Conservation (phyloP, 768 basidiomycete genomes). For the Tricholoma saponaceum region DNA sequence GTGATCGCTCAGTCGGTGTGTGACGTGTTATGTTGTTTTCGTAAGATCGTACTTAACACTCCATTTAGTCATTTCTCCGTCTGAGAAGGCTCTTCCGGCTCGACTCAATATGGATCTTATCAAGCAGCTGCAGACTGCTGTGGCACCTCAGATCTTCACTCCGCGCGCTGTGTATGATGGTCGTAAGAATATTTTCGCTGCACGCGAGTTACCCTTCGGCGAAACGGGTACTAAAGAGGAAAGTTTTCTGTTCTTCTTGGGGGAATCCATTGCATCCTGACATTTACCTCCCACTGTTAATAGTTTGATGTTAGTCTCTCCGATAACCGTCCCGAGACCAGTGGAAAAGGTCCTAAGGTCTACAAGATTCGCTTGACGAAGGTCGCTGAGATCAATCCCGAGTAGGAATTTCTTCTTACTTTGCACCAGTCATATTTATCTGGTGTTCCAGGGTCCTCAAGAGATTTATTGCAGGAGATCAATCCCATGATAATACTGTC, state of each 20-base stretch:
- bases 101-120: slow-evolving; percentile 71
- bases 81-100: slow-evolving; percentile 65
- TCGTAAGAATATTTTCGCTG: slow-evolving; percentile 69
- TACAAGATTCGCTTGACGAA: slow-evolving; percentile 62
- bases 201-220: slow-evolving; percentile 58
- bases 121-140: slow-evolving; percentile 50
- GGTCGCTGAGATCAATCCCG: slow-evolving; percentile 55
- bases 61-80: slow-evolving; percentile 54
- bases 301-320: slow-evolving; percentile 64
- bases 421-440: neutral
- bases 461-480: slow-evolving; percentile 56
- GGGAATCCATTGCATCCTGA: neutral
- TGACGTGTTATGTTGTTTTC: neutral
- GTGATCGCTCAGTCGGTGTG: slow-evolving; percentile 38
- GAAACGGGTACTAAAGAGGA: slow-evolving; percentile 49
- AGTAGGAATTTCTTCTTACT: slow-evolving; percentile 24
- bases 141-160: slow-evolving; percentile 64
- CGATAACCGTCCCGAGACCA: slow-evolving; percentile 23
- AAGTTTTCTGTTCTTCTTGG: slow-evolving; percentile 12
- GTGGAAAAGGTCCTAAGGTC: slow-evolving; percentile 50
- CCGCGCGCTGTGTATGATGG: slow-evolving; percentile 77
- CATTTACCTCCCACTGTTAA: neutral
- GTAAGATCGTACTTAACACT: slow-evolving; percentile 1
- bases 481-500: slow-evolving; percentile 60
- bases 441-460: slow-evolving; percentile 42